phyloP scores from a whole-genome alignment of 768 basidiomycete genomes.

The Auricularia sp. region DNA sequence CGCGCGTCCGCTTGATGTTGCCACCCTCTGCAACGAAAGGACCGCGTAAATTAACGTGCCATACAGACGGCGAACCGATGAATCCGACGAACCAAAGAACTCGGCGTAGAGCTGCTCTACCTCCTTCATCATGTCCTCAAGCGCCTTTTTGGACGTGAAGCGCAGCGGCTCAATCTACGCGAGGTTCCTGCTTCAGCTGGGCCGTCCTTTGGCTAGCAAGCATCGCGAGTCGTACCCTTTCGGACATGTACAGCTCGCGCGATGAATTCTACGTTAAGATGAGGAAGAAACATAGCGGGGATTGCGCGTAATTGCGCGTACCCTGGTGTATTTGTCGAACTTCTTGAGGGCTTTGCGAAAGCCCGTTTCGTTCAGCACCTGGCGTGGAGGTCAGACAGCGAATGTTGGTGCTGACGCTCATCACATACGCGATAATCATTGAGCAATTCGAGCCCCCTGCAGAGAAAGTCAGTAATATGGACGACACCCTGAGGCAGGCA shows the following conservation, averaged over 20 bases:
- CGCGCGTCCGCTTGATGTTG: slow-evolving; percentile 66
- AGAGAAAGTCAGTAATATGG: background rate
- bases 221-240: slow-evolving; percentile 40
- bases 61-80: background rate
- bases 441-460: slow-evolving; percentile 68
- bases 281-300: background rate
- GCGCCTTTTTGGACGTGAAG: slow-evolving; percentile 51
- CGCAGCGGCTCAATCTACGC: slow-evolving; percentile 53
- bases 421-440: slow-evolving; percentile 75
- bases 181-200: too few relatives aligned
- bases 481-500: background rate
- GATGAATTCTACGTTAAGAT: slow-evolving; percentile 43
- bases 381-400: slow-evolving; percentile 6
- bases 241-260: slow-evolving; percentile 68
- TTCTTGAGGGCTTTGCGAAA: slow-evolving; percentile 79
- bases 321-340: slow-evolving; percentile 70
- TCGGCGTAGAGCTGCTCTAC: slow-evolving; percentile 69
- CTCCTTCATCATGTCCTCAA: slow-evolving; percentile 60
- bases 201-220: too few relatives aligned
- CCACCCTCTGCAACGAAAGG: slow-evolving; percentile 45
- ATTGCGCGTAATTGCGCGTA: slow-evolving; percentile 16
- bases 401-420: background rate
- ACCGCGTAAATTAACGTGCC: background rate
- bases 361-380: slow-evolving; percentile 84
- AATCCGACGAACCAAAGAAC: slow-evolving; percentile 53